Conservation (phyloP, 176 grass and related monocot genomes). For the Oryza punctata region DNA sequence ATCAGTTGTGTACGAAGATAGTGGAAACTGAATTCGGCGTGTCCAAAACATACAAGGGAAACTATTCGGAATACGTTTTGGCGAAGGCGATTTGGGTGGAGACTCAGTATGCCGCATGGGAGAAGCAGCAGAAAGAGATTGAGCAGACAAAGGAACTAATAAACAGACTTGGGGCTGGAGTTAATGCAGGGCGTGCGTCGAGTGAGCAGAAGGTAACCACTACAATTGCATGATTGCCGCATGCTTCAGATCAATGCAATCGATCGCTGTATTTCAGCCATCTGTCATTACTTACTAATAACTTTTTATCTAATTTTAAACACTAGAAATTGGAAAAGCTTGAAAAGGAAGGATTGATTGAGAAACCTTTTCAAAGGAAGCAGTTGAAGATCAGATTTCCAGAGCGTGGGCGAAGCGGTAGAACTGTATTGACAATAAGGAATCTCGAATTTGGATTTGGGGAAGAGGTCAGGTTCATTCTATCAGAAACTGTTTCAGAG, state of each 20-base stretch:
- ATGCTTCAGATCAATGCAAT: neutral
- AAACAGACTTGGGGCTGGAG: slow-evolving; percentile 88
- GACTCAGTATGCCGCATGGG: slow-evolving; percentile 78
- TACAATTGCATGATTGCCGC: neutral
- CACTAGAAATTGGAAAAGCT: slow-evolving; percentile 96
- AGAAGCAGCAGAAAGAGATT: slow-evolving; percentile 99
- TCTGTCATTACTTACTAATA: slow-evolving; percentile 31
- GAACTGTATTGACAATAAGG: slow-evolving; percentile 66
- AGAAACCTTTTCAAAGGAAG: slow-evolving; percentile 97
- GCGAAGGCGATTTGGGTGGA: slow-evolving; percentile 74
- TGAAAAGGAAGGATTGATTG: slow-evolving; percentile 89
- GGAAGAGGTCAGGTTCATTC: slow-evolving; percentile 61
- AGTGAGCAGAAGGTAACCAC: slow-evolving; percentile 87
- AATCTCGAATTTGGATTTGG: slow-evolving; percentile 83
- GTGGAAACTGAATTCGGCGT: slow-evolving; percentile 96
- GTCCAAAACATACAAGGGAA: slow-evolving; percentile 87
- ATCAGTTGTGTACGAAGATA: slow-evolving; percentile 88
- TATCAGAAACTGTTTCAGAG: slow-evolving; percentile 3
- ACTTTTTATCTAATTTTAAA: slow-evolving; percentile 37
- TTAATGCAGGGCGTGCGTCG: slow-evolving; percentile 89
- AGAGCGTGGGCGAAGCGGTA: slow-evolving; percentile 83
- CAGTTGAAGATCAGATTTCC: slow-evolving; percentile 97
- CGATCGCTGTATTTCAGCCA: neutral
- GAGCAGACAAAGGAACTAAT: slow-evolving; percentile 92
- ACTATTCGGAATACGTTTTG: slow-evolving; percentile 88